phyloP scores from a whole-genome alignment of 2,329 filamentous ascomycete species.

The Cytospora chrysosperma region DNA sequence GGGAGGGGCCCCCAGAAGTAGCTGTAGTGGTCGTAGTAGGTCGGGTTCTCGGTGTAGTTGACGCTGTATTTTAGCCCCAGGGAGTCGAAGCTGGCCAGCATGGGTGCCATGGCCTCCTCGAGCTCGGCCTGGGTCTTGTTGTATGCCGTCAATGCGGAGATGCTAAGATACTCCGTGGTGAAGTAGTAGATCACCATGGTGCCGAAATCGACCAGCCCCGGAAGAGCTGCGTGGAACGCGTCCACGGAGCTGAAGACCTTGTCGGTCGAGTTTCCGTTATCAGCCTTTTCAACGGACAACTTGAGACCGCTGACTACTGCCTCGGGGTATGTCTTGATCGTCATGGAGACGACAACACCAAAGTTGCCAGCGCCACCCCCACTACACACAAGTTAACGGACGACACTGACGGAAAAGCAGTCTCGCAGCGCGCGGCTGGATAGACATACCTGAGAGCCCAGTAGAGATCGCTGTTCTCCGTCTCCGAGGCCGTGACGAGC shows the following conservation, averaged over 20 bases:
- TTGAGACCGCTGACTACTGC: conserved; percentile 26
- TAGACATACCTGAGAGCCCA: conserved; percentile 42
- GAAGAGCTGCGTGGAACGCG: conserved; percentile 29
- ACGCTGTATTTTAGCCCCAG: conserved; percentile 30
- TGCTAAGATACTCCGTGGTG: conserved; percentile 25
- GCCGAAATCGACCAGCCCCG: conserved; percentile 29
- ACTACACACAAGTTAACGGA: conserved; percentile 17
- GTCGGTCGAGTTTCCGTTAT: conserved; percentile 19
- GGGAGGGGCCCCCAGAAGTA: conserved; percentile 38
- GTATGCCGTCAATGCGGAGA: conserved; percentile 32
- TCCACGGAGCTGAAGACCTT: conserved; percentile 27
- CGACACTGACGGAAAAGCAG: too few relatives aligned
- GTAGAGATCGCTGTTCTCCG: conserved; percentile 47
- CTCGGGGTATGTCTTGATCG: conserved; percentile 29
- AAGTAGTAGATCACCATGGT: conserved; percentile 31
- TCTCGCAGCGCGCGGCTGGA: neutral
- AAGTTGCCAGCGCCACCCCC: conserved; percentile 43
- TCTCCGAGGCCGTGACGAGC: conserved; percentile 40
- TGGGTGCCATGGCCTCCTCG: conserved; percentile 31
- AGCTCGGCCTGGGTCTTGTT: conserved; percentile 31
- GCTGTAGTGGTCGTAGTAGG: conserved; percentile 35
- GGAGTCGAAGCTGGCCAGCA: conserved; percentile 29
- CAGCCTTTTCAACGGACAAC: conserved; percentile 24
- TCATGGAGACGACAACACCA: conserved; percentile 35
- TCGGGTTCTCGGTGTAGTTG: conserved; percentile 30